Percentiles rank a stretch among this genome's conserved stretches.
These are phyloP conservation scores for Plasmodium vivax DNA, from an alignment of 169 alveolate species.

Conservation along the genomic window DNA sequence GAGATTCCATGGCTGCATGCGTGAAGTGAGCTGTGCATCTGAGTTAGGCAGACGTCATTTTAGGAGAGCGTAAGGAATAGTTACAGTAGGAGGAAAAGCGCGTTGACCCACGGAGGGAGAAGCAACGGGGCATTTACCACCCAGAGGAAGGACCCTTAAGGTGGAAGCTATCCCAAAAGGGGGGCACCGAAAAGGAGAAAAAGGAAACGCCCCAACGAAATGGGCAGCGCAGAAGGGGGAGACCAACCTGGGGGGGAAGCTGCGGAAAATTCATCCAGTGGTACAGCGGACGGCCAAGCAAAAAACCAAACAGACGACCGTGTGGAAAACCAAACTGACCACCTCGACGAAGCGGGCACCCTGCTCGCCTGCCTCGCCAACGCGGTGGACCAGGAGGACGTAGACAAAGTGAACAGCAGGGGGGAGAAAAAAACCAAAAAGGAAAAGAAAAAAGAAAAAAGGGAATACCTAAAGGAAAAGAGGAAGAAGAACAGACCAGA, in stretches of 20 bases:
- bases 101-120: not conserved
- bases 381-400: slow-evolving; percentile 37
- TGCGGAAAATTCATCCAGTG: not conserved
- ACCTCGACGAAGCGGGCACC: not conserved
- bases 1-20: not conserved
- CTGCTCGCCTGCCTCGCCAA: slow-evolving; percentile 16
- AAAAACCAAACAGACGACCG: not conserved
- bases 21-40: not conserved
- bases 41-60: not conserved
- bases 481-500: slow-evolving; percentile 60
- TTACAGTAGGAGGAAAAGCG: not conserved
- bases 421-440: slow-evolving; percentile 40
- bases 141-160: not conserved
- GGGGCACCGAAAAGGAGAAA: not conserved
- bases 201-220: not conserved
- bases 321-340: not conserved
- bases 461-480: slow-evolving; percentile 55
- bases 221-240: not conserved
- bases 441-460: slow-evolving; percentile 49
- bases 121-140: not conserved
- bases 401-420: slow-evolving; percentile 1
- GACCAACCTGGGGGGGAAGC: not conserved
- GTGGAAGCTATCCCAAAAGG: not conserved
- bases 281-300: not conserved
- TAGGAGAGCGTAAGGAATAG: not conserved